A percentile compares a stretch with the other conserved stretches of the same genome.
phyloP scores from a whole-genome alignment of 257 asterid genomes.

The Fraxinus excelsior region DNA sequence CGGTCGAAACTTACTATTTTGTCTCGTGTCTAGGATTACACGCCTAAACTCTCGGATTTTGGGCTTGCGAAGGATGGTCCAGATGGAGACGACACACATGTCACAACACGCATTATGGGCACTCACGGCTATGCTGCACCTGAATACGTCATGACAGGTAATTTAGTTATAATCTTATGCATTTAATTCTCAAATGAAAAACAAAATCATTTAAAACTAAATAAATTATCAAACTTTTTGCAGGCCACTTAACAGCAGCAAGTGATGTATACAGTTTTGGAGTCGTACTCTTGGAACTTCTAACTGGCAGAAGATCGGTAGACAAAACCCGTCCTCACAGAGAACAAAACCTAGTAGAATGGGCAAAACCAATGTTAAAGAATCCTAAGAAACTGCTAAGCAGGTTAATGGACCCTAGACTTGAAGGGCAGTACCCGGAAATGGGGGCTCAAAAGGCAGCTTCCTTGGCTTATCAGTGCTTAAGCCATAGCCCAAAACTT shows the following conservation, averaged over 20 bases:
- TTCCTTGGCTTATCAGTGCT: slow-evolving; percentile 36
- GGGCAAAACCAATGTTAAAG: slow-evolving; percentile 30
- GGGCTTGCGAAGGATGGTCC: slow-evolving; percentile 35
- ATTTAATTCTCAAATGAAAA: not conserved
- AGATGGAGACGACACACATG: slow-evolving; percentile 33
- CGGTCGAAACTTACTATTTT: not conserved
- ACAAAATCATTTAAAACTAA: not conserved
- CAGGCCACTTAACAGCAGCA: slow-evolving; percentile 31
- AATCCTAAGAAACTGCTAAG: slow-evolving; percentile 15
- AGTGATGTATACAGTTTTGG: slow-evolving; percentile 35
- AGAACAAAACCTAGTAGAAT: slow-evolving; percentile 28
- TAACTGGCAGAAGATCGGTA: slow-evolving; percentile 24
- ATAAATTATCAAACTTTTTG: not conserved
- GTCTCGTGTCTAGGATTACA: slow-evolving; percentile 23
- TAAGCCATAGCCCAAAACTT: slow-evolving; percentile 33
- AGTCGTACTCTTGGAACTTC: slow-evolving; percentile 31
- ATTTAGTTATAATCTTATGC: not conserved
- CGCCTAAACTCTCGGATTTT: slow-evolving; percentile 30
- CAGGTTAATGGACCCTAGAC: slow-evolving; percentile 30
- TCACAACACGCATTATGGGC: slow-evolving; percentile 30
- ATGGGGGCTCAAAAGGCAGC: slow-evolving; percentile 39
- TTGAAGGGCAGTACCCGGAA: slow-evolving; percentile 36
- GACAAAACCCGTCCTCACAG: slow-evolving; percentile 29
- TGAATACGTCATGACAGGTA: slow-evolving; percentile 34
- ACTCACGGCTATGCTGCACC: slow-evolving; percentile 34